Conservation (phyloP, 495 filamentous ascomycete species). For the Penicillium nucicola region DNA sequence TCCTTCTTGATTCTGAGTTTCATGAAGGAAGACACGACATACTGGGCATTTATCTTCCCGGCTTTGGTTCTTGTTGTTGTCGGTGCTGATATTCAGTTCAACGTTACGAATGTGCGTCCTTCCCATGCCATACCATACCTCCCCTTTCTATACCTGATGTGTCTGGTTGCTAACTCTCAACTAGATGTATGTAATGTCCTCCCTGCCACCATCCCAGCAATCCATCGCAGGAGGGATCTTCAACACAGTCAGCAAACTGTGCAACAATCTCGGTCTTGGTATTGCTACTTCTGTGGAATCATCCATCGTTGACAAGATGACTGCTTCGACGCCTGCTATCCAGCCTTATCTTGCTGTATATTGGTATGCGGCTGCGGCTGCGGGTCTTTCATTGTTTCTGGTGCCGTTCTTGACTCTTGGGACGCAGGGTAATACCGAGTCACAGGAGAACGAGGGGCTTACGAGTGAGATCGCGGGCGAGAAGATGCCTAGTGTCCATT, state of each 20-base stretch:
- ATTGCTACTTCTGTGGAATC: conserved; percentile 28
- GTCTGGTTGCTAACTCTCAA: neutral
- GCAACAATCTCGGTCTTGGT: conserved; percentile 30
- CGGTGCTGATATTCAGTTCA: conserved; percentile 58
- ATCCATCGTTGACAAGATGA: conserved; percentile 18
- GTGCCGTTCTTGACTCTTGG: conserved; percentile 32
- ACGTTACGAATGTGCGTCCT: conserved; percentile 48
- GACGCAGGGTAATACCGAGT: conserved; percentile 22
- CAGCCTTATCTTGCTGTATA: conserved; percentile 27
- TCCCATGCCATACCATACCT: neutral
- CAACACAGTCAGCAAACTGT: conserved; percentile 35
- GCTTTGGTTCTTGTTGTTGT: conserved; percentile 49
- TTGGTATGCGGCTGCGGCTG: conserved; percentile 29
- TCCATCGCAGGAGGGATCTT: conserved; percentile 38
- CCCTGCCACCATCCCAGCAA: conserved; percentile 31
- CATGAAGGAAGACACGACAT: conserved; percentile 42
- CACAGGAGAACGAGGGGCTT: neutral
- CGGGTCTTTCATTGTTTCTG: conserved; percentile 24
- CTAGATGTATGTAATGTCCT: conserved; percentile 40
- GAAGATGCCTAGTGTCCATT: neutral
- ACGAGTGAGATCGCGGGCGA: neutral
- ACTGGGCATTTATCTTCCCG: conserved; percentile 57
- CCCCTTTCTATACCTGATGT: neutral
- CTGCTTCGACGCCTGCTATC: conserved; percentile 15
- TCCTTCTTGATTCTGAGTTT: conserved; percentile 54